A percentile compares a stretch with the other conserved stretches of the same genome.
Evolutionary conservation across 352 stramenopile species (phyloP).

Genomic region (Pythium periplocum): DNA sequence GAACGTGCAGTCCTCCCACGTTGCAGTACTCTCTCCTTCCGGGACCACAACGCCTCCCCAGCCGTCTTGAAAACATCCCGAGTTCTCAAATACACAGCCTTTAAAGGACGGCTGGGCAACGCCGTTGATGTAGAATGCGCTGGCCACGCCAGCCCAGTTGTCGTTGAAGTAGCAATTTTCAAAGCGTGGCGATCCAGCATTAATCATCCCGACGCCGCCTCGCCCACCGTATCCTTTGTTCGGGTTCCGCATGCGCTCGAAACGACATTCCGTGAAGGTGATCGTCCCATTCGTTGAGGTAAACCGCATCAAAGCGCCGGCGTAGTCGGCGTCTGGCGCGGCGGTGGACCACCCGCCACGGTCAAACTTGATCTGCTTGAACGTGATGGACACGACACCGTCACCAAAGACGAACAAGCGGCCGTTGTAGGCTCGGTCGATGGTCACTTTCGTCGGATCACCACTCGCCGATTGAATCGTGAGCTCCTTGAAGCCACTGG

Average conservation of each 20-base stretch:
- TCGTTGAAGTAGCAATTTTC: constrained; percentile 10
- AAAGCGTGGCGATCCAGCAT: constrained; percentile 11
- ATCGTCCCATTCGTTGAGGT: constrained; percentile 1
- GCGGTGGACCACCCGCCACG: constrained; percentile 13
- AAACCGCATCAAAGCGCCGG: constrained; percentile 15
- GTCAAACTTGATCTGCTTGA: constrained; percentile 16
- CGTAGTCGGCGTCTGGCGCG: constrained; percentile 2
- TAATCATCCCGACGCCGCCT: constrained; percentile 10
- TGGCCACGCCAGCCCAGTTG: constrained; percentile 18
- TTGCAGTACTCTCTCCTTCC: constrained; percentile 10
- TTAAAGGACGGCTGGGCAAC: constrained; percentile 13
- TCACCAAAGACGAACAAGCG: constrained; percentile 4
- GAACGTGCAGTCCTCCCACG: constrained; percentile 16
- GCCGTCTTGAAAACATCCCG: constrained; percentile 12
- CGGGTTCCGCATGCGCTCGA: constrained; percentile 15
- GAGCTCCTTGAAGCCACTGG: background rate
- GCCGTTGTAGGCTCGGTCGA: constrained; percentile 6
- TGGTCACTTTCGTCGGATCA: background rate
- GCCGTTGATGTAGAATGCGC: constrained; percentile 11
- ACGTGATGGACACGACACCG: background rate
- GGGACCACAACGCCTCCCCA: constrained; percentile 8
- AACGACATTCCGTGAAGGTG: constrained; percentile 9
- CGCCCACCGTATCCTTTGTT: constrained; percentile 12
- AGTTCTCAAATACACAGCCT: constrained; percentile 18
- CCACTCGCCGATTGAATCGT: constrained; percentile 1